phyloP scores from a whole-genome alignment of 495 filamentous ascomycete genomes.

The Penicillium paradoxum region DNA sequence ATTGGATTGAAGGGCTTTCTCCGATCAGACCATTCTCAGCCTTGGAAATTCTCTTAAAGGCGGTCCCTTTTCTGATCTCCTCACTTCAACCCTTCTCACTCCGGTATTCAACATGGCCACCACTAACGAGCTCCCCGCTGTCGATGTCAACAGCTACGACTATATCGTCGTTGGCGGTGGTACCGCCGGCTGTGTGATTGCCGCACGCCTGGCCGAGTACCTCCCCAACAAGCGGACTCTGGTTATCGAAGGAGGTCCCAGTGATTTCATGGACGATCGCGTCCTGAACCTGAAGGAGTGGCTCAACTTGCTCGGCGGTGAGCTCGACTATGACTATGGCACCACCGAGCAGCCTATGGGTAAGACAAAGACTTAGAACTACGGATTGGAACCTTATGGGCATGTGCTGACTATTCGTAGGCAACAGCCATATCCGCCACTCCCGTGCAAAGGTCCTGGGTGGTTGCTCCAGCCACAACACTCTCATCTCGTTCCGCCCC shows the following conservation, averaged over 20 bases:
- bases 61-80: background rate
- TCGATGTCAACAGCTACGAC: slow-evolving; percentile 67
- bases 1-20: background rate
- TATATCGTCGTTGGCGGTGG: slow-evolving; percentile 84
- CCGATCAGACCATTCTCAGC: background rate
- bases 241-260: slow-evolving; percentile 60
- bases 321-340: slow-evolving; percentile 79
- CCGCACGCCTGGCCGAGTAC: slow-evolving; percentile 62
- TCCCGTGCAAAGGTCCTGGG: slow-evolving; percentile 81
- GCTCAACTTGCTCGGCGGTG: slow-evolving; percentile 71
- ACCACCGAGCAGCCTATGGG: slow-evolving; percentile 81
- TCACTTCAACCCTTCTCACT: background rate
- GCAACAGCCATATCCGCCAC: slow-evolving; percentile 78
- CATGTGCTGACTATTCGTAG: slow-evolving; percentile 31
- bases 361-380: slow-evolving; percentile 26
- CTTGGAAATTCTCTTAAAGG: background rate
- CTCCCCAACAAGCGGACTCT: slow-evolving; percentile 60
- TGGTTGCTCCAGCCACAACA: slow-evolving; percentile 84
- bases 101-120: slow-evolving; percentile 45
- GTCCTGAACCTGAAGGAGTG: slow-evolving; percentile 74
- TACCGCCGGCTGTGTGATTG: slow-evolving; percentile 84
- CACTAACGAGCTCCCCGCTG: slow-evolving; percentile 54
- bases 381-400: no score
- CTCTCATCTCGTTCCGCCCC: slow-evolving; percentile 77
- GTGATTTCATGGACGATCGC: slow-evolving; percentile 61